Conservation (phyloP, 2,329 filamentous ascomycete species). For the Rutstroemia sp. region DNA sequence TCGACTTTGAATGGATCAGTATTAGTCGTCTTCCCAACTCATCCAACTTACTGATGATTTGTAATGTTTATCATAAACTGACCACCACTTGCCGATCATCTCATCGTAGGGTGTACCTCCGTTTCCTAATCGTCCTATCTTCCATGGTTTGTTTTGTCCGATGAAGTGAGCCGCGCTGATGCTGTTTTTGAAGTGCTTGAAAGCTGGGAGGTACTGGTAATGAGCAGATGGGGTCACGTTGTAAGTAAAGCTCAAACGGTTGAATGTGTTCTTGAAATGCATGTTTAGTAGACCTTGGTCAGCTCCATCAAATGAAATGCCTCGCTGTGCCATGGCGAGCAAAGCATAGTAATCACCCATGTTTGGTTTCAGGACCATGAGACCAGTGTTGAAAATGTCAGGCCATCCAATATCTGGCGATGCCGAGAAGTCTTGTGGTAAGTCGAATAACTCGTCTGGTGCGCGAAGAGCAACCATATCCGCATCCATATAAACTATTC, state of each 20-base stretch:
- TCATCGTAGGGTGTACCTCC: conserved; percentile 67
- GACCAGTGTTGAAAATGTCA: conserved; percentile 94
- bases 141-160: conserved; percentile 85
- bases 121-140: conserved; percentile 48
- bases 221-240: conserved; percentile 95
- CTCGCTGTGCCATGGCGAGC: conserved; percentile 72
- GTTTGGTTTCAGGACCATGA: conserved; percentile 86
- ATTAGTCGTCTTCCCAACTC: conserved; percentile 7
- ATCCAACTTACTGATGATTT: conserved; percentile 39
- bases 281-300: conserved; percentile 95
- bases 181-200: conserved; percentile 81
- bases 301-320: conserved; percentile 92
- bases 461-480: conserved; percentile 87
- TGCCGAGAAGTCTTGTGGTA: conserved; percentile 54
- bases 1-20: conserved; percentile 16
- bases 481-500: conserved; percentile 90
- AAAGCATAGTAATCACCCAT: conserved; percentile 83
- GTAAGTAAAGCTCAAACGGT: conserved; percentile 89
- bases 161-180: conserved; percentile 96
- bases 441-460: conserved; percentile 83
- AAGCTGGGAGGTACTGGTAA: conserved; percentile 96
- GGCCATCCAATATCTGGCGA: conserved; percentile 97
- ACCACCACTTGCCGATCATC: conserved; percentile 86
- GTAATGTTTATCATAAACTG: conserved; percentile 86
- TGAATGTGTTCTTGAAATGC: conserved; percentile 77